A percentile compares a stretch with the other conserved stretches of the same genome.
Evolutionary conservation across 306 rosid species (phyloP).

Genomic region (Acacia crassicarpa): DNA sequence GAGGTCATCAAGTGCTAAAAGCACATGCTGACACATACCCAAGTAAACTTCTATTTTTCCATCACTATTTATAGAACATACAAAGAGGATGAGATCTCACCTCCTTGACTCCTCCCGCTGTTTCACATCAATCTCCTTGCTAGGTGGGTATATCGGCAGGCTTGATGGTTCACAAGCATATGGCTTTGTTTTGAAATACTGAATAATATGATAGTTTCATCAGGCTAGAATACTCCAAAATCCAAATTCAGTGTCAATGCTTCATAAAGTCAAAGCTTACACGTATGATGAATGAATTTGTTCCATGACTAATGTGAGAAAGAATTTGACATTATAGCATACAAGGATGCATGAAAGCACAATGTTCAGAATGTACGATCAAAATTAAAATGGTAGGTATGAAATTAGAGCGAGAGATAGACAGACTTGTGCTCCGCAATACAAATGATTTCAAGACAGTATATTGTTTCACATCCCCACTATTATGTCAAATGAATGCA

Average conservation of each 20-base stretch:
- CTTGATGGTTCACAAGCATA: conserved; percentile 90
- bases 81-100: conserved; percentile 45
- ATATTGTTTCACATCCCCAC: conserved; percentile 31
- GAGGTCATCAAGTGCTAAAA: conserved; percentile 6
- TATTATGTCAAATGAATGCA: conserved; percentile 23
- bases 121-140: conserved; percentile 97
- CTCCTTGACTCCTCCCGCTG: conserved; percentile 75
- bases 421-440: not conserved
- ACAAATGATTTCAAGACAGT: not conserved
- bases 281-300: conserved; percentile 7
- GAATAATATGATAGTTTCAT: conserved; percentile 29
- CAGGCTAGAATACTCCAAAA: conserved; percentile 25
- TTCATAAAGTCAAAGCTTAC: not conserved
- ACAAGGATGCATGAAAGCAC: not conserved
- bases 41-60: conserved; percentile 12
- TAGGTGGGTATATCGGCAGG: conserved; percentile 81
- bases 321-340: not conserved
- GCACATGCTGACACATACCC: conserved; percentile 1
- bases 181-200: conserved; percentile 85
- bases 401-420: not conserved
- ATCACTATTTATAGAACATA: conserved; percentile 17
- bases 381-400: not conserved
- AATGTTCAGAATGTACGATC: not conserved
- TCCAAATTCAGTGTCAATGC: conserved; percentile 20
- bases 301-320: not conserved